Evolutionary conservation across 192 early-diverging fungal species (phyloP).

Genomic region (Thoreauomyces humboldtii): DNA sequence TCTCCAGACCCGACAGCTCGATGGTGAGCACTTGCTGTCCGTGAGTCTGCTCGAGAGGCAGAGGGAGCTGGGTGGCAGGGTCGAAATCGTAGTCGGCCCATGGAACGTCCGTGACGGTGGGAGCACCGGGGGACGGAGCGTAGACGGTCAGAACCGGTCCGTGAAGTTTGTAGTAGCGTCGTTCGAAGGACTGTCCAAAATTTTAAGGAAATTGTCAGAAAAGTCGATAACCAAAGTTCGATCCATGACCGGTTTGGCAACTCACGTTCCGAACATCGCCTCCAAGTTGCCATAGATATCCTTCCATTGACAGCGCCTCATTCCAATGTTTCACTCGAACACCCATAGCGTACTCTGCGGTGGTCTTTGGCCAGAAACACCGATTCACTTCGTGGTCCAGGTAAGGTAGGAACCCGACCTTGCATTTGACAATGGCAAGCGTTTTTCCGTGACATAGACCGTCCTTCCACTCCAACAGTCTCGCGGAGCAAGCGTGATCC

Average conservation of each 20-base stretch:
- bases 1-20: slow-evolving; percentile 3
- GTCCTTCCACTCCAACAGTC: slow-evolving; percentile 10
- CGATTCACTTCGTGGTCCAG: neutral
- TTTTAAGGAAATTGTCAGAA: no score
- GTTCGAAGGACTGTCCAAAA: neutral
- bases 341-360: slow-evolving; percentile 9
- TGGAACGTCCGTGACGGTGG: slow-evolving; percentile 2
- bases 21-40: neutral
- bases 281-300: slow-evolving; percentile 21
- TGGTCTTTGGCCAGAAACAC: slow-evolving; percentile 5
- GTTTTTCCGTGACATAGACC: slow-evolving; percentile 8
- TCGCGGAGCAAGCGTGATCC: neutral
- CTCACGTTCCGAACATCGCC: slow-evolving; percentile 17
- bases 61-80: slow-evolving; percentile 4
- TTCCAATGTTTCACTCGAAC: slow-evolving; percentile 23
- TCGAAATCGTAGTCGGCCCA: slow-evolving; percentile 19
- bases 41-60: slow-evolving; percentile 10
- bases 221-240: no score
- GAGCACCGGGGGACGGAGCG: neutral
- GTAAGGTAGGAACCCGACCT: slow-evolving; percentile 14
- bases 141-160: slow-evolving; percentile 12
- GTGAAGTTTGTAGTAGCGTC: slow-evolving; percentile 10
- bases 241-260: no score
- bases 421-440: slow-evolving; percentile 5
- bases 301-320: slow-evolving; percentile 24